phyloP scores from a whole-genome alignment of 2,329 filamentous ascomycete genomes.

The Fusarium begoniae region DNA sequence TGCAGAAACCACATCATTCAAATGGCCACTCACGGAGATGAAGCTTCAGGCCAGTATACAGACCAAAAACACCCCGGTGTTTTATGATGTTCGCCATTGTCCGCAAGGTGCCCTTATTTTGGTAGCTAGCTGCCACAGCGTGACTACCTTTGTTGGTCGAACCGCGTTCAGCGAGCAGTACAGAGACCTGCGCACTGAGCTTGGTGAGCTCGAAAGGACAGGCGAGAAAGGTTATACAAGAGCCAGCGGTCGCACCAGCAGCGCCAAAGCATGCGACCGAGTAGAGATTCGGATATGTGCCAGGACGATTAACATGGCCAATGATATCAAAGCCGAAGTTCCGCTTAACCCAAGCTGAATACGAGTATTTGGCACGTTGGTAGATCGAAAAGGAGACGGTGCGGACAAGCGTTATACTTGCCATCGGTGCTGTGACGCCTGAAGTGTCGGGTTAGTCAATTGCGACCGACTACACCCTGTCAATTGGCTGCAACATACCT shows the following conservation, averaged over 20 bases:
- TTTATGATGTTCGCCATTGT: slow-evolving; percentile 81
- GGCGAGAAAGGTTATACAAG: slow-evolving; percentile 80
- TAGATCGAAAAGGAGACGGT: slow-evolving; percentile 85
- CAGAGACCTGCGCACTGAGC: slow-evolving; percentile 84
- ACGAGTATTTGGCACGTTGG: slow-evolving; percentile 77
- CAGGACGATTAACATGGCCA: slow-evolving; percentile 74
- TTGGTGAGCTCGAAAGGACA: slow-evolving; percentile 94
- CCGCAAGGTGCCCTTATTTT: slow-evolving; percentile 79
- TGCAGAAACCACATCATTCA: not conserved
- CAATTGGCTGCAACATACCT: slow-evolving; percentile 59
- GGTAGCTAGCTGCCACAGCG: slow-evolving; percentile 73
- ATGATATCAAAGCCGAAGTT: slow-evolving; percentile 77
- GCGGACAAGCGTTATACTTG: slow-evolving; percentile 79
- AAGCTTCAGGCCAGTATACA: slow-evolving; percentile 83
- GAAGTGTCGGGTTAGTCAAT: slow-evolving; percentile 23
- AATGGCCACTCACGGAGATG: slow-evolving; percentile 72
- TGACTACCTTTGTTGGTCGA: slow-evolving; percentile 57
- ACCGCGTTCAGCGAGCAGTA: slow-evolving; percentile 69
- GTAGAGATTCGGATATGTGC: slow-evolving; percentile 76
- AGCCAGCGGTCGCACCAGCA: slow-evolving; percentile 81
- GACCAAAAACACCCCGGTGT: slow-evolving; percentile 74
- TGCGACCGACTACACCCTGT: not conserved
- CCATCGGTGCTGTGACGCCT: slow-evolving; percentile 83
- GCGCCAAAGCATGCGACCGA: slow-evolving; percentile 80
- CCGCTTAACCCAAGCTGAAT: slow-evolving; percentile 74